phyloP scores from a whole-genome alignment of 2,329 filamentous ascomycete species.

The Xylariomycetidae sp. region DNA sequence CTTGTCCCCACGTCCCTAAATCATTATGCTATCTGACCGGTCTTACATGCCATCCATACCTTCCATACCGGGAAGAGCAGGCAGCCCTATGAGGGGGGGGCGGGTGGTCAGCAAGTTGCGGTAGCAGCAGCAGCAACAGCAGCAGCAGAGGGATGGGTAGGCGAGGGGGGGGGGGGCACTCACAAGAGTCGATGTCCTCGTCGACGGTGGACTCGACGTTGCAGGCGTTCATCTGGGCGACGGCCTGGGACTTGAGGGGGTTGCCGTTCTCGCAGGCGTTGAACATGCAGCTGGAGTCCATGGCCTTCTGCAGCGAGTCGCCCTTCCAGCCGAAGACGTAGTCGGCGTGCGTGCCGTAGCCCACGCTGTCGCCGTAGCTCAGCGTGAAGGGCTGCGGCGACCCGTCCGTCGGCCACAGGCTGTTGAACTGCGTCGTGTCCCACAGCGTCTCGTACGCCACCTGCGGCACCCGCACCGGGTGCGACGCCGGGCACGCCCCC shows the following conservation, averaged over 20 bases:
- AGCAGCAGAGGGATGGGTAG: too few relatives aligned
- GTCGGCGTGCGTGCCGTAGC: slow-evolving; percentile 32
- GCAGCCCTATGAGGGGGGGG: slow-evolving; percentile 12
- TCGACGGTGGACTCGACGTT: slow-evolving; percentile 15
- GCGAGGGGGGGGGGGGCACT: slow-evolving; percentile 1
- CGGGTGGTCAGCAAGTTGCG: slow-evolving; percentile 3
- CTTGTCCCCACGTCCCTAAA: too few relatives aligned
- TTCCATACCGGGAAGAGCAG: slow-evolving; percentile 15
- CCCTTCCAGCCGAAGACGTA: slow-evolving; percentile 33
- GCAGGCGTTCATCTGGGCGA: slow-evolving; percentile 22
- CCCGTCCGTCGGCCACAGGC: slow-evolving; percentile 30
- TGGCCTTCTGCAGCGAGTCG: slow-evolving; percentile 27
- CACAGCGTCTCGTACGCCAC: slow-evolving; percentile 39
- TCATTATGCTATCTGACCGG: too few relatives aligned
- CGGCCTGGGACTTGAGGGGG: slow-evolving; percentile 21
- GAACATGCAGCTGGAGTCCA: slow-evolving; percentile 26
- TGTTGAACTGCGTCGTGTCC: slow-evolving; percentile 34
- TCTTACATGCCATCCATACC: too few relatives aligned
- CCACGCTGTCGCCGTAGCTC: slow-evolving; percentile 26
- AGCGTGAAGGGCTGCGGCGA: slow-evolving; percentile 24
- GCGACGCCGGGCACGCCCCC: slow-evolving; percentile 29
- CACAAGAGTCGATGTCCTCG: slow-evolving; percentile 24
- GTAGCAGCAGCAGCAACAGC: too few relatives aligned
- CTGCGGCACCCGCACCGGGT: slow-evolving; percentile 38
- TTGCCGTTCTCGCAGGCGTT: slow-evolving; percentile 24